These are phyloP conservation scores for Platanus orientalis DNA, from an alignment of 164 flowering plant species.

Conservation along the genomic window DNA sequence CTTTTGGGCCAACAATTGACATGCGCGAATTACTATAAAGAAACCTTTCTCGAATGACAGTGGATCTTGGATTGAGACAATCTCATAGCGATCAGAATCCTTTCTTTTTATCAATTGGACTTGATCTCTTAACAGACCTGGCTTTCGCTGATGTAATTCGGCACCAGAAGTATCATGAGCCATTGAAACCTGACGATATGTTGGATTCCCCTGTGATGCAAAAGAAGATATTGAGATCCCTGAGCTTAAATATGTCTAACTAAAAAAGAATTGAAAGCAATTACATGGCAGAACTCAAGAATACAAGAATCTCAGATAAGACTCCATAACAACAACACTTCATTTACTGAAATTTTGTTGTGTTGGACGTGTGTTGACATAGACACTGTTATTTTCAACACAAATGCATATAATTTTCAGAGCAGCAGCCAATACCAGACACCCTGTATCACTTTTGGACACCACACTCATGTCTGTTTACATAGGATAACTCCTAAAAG, in stretches of 20 bases:
- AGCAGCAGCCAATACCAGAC: too few relatives aligned
- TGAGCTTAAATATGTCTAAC: background rate
- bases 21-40: constrained; percentile 82
- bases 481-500: background rate
- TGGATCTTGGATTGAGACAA: constrained; percentile 59
- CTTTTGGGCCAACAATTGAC: constrained; percentile 81
- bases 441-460: too few relatives aligned
- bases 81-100: constrained; percentile 69
- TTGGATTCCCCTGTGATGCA: background rate
- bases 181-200: constrained; percentile 33
- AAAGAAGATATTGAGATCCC: background rate
- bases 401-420: too few relatives aligned
- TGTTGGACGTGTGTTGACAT: too few relatives aligned
- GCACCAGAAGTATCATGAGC: constrained; percentile 38
- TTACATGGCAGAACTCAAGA: background rate
- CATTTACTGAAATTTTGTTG: too few relatives aligned
- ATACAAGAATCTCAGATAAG: background rate
- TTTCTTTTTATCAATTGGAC: constrained; percentile 66
- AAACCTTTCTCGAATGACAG: constrained; percentile 94
- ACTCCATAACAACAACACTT: too few relatives aligned
- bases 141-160: constrained; percentile 40
- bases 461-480: too few relatives aligned
- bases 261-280: background rate
- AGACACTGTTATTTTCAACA: too few relatives aligned
- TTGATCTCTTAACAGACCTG: constrained; percentile 81